Base-by-base conservation (phyloP, 192 early-diverging fungal species). In the Haplosporangium gracile region DNA sequence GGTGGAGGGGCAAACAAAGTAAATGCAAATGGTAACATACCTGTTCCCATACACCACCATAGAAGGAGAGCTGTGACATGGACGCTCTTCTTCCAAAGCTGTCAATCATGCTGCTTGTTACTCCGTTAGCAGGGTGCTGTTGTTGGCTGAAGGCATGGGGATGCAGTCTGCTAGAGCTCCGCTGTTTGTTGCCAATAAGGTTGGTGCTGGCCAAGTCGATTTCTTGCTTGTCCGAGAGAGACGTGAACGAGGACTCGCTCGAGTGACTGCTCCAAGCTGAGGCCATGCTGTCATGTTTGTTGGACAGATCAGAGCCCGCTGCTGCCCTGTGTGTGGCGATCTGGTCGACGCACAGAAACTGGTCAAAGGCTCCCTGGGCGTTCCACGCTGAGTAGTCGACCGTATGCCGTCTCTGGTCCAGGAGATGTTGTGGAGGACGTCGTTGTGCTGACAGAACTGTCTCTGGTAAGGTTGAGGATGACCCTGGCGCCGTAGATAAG, bases 381-480 rank as follows among this genome's bases (percentile, higher is more conserved):
- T 24, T 34, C 63, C 60, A 82, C 32, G 65, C 47, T 16, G 80
- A 82, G 69, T 63, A 76, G 34, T 82, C 74, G 36, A 82, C 43
- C 24, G 69, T 82, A 32, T 76, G 80, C 72, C 80, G 80, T 29
- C 75, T 70, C 40, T 76, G 80, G 57, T 82, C 80, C 26, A 65
- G 8, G 18, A 65, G 55, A 34, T 79, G 70, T 51, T 38, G 43
- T 71, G 34, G 68, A 47, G 26, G 47, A 24, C 29, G 29, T 15
- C 39, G 36, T 26, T 72, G 51, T 72, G 76, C 20, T 49, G 40
- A 32, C 60, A 32, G n/a, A 65, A 29, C 15, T 26, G 60, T 32
- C 60, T 32, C 60, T 65, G 60, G 29, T 32, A 65, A 65, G 32
- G 26, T 32, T 70, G 69, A 24, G 7, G 40, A 42, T 9, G 38